Conservation (phyloP, 1,284 basidiomycete genomes). For the Apiotrichum laibachii region DNA sequence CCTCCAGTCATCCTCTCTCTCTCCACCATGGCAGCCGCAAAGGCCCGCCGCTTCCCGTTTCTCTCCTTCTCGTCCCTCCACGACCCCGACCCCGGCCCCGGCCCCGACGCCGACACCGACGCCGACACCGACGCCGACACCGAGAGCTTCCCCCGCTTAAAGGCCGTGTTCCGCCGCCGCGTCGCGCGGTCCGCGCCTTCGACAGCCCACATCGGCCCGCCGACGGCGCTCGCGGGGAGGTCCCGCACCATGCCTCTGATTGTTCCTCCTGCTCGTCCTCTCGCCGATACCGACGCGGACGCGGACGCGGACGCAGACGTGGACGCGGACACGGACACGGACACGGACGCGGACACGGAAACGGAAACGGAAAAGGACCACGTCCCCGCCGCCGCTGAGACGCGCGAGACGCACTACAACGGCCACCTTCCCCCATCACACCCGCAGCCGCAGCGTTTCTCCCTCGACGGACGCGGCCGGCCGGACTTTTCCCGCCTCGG, state of each 20-base stretch:
- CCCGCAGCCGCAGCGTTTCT: not conserved
- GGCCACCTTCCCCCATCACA: not conserved
- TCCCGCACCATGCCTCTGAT: too few species aligned
- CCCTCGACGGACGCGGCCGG: too few species aligned
- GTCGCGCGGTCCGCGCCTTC: too few species aligned
- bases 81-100: not conserved
- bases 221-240: too few species aligned
- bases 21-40: not conserved
- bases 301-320: too few species aligned
- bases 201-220: too few species aligned
- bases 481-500: too few species aligned
- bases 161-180: not conserved
- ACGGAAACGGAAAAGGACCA: not conserved
- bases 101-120: not conserved
- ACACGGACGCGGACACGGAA: not conserved
- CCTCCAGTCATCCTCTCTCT: not conserved
- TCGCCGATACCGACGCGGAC: too few species aligned
- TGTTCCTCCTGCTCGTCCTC: too few species aligned
- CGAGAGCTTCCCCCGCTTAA: not conserved
- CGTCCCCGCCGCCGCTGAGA: not conserved
- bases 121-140: conserved; percentile 2
- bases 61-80: conserved; percentile 1
- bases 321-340: not conserved
- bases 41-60: conserved; percentile 7
- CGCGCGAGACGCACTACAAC: too few species aligned